phyloP scores from a whole-genome alignment of 1,284 basidiomycete species.

The Cryptococcus floricola region DNA sequence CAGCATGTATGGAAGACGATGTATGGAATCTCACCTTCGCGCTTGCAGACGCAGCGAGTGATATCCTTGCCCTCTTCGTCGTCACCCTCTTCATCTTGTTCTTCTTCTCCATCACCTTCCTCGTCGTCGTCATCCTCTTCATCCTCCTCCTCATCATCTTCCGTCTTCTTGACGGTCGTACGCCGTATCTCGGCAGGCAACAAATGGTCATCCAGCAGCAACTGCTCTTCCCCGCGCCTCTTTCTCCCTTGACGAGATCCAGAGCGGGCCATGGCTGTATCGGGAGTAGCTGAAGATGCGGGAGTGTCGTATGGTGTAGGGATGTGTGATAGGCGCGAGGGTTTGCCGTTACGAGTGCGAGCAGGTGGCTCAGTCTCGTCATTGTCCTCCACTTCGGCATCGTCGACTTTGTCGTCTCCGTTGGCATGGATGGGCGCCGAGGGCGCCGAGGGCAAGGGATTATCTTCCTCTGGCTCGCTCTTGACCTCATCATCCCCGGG shows the following conservation, averaged over 20 bases:
- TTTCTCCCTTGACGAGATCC: conserved; percentile 18
- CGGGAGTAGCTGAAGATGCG: conserved; percentile 9
- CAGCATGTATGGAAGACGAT: conserved; percentile 4
- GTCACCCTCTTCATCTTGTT: conserved; percentile 56
- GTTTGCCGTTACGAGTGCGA: conserved; percentile 10
- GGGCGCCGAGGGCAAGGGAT: conserved; percentile 1
- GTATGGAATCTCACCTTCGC: conserved; percentile 61
- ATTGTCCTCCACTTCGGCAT: neutral
- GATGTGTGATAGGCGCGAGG: neutral
- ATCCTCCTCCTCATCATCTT: conserved; percentile 10
- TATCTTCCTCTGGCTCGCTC: conserved; percentile 16
- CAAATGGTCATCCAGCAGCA: conserved; percentile 42
- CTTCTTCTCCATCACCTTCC: conserved; percentile 28
- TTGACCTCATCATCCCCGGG: conserved; percentile 42
- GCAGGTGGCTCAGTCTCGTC: conserved; percentile 8
- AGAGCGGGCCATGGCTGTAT: conserved; percentile 11
- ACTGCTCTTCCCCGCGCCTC: conserved; percentile 40
- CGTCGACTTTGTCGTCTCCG: neutral
- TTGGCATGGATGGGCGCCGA: neutral
- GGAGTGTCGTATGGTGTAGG: conserved; percentile 12
- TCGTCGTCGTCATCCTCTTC: conserved; percentile 15
- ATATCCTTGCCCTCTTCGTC: conserved; percentile 63
- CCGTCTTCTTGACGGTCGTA: conserved; percentile 9
- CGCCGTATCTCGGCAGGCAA: conserved; percentile 35
- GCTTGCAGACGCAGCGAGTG: conserved; percentile 91